Base-by-base conservation (phyloP, 768 basidiomycete species). In the Lactifluus subvellereus region DNA sequence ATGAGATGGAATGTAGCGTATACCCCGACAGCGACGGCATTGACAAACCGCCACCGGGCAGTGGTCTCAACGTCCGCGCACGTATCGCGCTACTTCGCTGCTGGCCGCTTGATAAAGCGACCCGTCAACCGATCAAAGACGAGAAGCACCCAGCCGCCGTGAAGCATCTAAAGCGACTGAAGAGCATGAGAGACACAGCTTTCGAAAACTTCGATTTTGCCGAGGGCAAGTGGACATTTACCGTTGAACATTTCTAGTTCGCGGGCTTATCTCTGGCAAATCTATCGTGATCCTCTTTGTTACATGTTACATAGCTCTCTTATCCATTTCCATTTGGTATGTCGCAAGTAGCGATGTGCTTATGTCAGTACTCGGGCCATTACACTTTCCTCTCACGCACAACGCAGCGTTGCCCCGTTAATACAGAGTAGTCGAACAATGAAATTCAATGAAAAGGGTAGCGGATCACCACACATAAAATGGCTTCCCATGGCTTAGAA, bases 181-280 rank as follows among this genome's bases (percentile, higher is more conserved):
- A 86, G 78, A 81, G 79, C 57, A 93, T 95, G 82, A 86, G 87
- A 72, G 87, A 89, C 59, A 98, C 95, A 45, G 82, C 82, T 53
- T 98, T 94, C 69, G 86, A 90, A 72, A 76, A 76, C 70, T 98
- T 90, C 73, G 88, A 94, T 61, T 80, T 85, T 58, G 78, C 78
- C 68, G 84, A 86, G 69, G 97, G 97, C 56, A 87, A 83, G 74
- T 98, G 96, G 96, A 88, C 85, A 54, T 98, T 99, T 76, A 85
- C 80, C 35, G 97, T 98, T 65, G 87, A 94, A 71, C 93, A 96
- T 77, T 99, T 98, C 79, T 92, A 81, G 61, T 60, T 32, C 13
- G 30, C 16, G 8, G 40, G 38, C 40, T 51, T 22, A 38, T 62
- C 48, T 37, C 37, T 59, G n/a, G 38, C 54, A 27, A 27, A 53